Evolutionary conservation across 2,329 filamentous ascomycete genomes (phyloP).

Genomic region (Anisogramma anomala): DNA sequence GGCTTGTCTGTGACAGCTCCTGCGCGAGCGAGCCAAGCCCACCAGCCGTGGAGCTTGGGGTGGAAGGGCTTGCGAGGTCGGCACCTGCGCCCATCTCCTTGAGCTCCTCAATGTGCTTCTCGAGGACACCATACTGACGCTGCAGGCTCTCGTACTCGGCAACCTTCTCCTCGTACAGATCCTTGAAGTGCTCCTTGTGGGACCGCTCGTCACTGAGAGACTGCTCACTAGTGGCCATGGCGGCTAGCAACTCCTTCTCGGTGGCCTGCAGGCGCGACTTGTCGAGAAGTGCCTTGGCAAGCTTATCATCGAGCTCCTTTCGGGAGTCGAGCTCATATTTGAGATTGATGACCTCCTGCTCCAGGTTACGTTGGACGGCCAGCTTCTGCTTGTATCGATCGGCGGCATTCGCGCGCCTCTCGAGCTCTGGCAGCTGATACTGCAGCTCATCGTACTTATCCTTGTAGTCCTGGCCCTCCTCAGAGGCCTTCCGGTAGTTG

Average conservation of each 20-base stretch:
- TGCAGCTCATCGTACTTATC: slow-evolving; percentile 50
- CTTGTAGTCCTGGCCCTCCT: slow-evolving; percentile 39
- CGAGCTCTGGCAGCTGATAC: slow-evolving; percentile 45
- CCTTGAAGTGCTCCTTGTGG: slow-evolving; percentile 19
- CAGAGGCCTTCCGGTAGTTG: slow-evolving; percentile 33
- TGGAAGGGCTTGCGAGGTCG: slow-evolving; percentile 8
- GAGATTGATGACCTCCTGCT: slow-evolving; percentile 43
- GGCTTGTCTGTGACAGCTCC: slow-evolving; percentile 33
- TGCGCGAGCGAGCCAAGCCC: slow-evolving; percentile 40
- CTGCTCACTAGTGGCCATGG: slow-evolving; percentile 15
- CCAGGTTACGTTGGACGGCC: slow-evolving; percentile 42
- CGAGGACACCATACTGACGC: slow-evolving; percentile 35
- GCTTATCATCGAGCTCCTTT: slow-evolving; percentile 25
- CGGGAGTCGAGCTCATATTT: slow-evolving; percentile 40
- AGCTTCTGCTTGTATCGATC: slow-evolving; percentile 54
- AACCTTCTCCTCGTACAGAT: slow-evolving; percentile 24
- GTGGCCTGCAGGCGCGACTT: slow-evolving; percentile 24
- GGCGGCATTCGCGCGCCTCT: slow-evolving; percentile 51
- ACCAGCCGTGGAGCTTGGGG: slow-evolving; percentile 4
- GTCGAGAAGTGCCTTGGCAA: slow-evolving; percentile 18
- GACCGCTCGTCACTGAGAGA: slow-evolving; percentile 19
- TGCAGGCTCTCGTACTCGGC: slow-evolving; percentile 30
- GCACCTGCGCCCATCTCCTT: slow-evolving; percentile 41
- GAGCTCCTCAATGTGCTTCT: slow-evolving; percentile 45
- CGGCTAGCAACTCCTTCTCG: slow-evolving; percentile 21